Evolutionary conservation across 495 filamentous ascomycete species (phyloP).

Genomic region (Penicillium dipodomyicola): DNA sequence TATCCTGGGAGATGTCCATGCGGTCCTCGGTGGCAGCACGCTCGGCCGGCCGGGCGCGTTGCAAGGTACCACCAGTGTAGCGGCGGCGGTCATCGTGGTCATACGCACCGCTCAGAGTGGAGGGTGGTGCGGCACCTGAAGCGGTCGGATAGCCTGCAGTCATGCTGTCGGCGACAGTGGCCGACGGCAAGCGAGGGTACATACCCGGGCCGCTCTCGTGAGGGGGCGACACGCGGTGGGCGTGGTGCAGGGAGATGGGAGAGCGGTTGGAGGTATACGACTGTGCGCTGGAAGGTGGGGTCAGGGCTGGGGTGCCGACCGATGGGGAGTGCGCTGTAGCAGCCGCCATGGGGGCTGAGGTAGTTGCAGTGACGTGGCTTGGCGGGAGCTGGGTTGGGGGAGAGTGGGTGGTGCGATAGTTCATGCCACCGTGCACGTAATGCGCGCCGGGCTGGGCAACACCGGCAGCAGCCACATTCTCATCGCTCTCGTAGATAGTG

Average conservation of each 20-base stretch:
- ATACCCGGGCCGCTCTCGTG: conserved; percentile 63
- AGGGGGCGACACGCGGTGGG: conserved; percentile 60
- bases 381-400: conserved; percentile 57
- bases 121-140: conserved; percentile 65
- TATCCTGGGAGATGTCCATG: conserved; percentile 59
- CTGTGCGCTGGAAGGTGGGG: conserved; percentile 81
- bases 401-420: conserved; percentile 71
- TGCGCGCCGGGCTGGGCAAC: conserved; percentile 67
- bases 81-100: conserved; percentile 78
- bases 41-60: conserved; percentile 60
- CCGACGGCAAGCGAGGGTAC: conserved; percentile 83
- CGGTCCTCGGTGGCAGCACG: conserved; percentile 34
- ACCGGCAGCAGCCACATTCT: conserved; percentile 71
- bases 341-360: conserved; percentile 59
- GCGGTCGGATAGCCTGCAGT: conserved; percentile 56
- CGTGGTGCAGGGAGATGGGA: conserved; percentile 61
- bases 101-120: conserved; percentile 78
- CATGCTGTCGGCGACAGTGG: conserved; percentile 58
- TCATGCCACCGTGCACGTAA: conserved; percentile 55
- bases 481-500: conserved; percentile 89
- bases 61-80: conserved; percentile 83
- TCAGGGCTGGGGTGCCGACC: conserved; percentile 76
- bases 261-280: conserved; percentile 87
- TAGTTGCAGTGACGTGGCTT: conserved; percentile 55
- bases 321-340: conserved; percentile 50